Conservation (phyloP, 2,329 filamentous ascomycete species). For the Aschersonia sp. region DNA sequence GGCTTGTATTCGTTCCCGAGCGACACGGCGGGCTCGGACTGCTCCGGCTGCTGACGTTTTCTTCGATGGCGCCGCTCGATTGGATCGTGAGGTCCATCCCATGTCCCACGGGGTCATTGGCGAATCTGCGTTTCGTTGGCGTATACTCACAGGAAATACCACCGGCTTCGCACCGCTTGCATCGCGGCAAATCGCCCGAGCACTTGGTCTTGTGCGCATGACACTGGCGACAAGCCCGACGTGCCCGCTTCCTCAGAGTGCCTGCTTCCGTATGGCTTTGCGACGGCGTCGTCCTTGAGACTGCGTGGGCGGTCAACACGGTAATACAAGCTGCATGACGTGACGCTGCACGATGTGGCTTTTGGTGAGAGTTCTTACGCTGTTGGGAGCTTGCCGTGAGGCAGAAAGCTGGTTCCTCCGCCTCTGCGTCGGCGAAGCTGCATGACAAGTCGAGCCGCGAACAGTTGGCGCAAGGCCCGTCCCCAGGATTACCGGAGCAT, state of each 20-base stretch:
- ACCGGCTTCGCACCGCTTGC: constrained; percentile 20
- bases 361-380: not conserved
- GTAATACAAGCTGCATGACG: not conserved
- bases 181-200: constrained; percentile 24
- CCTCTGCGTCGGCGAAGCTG: constrained; percentile 15
- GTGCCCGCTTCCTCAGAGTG: constrained; percentile 24
- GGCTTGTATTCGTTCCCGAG: too few relatives aligned
- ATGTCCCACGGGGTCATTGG: constrained; percentile 8
- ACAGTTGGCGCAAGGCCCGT: constrained; percentile 23
- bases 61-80: not conserved
- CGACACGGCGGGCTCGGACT: too few relatives aligned
- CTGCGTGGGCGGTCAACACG: constrained; percentile 6
- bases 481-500: constrained; percentile 21
- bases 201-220: constrained; percentile 28
- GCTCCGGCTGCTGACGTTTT: too few relatives aligned
- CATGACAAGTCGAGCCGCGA: constrained; percentile 20
- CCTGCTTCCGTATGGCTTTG: constrained; percentile 26
- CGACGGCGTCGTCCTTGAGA: constrained; percentile 23
- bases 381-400: not conserved
- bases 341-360: not conserved
- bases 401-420: constrained; percentile 9
- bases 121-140: constrained; percentile 22
- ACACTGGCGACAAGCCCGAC: constrained; percentile 26
- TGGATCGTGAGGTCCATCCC: not conserved
- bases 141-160: constrained; percentile 24